phyloP scores from a whole-genome alignment of 2,329 filamentous ascomycete species.

The Talaromyces amestolkiae region DNA sequence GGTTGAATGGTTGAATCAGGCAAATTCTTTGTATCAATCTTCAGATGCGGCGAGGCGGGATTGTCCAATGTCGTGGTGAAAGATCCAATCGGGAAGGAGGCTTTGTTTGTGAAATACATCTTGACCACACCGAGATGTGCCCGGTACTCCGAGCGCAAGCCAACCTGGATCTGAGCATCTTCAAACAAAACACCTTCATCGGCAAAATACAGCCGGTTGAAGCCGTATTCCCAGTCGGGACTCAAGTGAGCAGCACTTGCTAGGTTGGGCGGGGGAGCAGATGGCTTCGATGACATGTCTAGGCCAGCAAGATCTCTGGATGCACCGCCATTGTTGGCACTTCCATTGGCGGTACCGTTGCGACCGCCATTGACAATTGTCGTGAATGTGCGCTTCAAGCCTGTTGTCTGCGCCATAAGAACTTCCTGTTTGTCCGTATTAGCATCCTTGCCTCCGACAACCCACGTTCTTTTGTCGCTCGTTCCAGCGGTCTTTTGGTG shows the following conservation, averaged over 20 bases:
- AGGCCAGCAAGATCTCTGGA: conserved; percentile 74
- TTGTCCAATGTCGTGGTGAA: conserved; percentile 94
- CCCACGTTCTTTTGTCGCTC: conserved; percentile 94
- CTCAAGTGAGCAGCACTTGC: conserved; percentile 90
- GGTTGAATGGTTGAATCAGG: conserved; percentile 77
- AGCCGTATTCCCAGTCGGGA: conserved; percentile 91
- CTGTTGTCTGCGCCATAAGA: conserved; percentile 73
- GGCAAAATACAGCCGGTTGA: conserved; percentile 74
- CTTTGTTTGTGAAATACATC: conserved; percentile 94
- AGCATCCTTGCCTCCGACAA: conserved; percentile 94
- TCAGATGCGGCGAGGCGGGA: conserved; percentile 61
- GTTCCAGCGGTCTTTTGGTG: conserved; percentile 93
- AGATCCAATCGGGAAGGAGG: conserved; percentile 75
- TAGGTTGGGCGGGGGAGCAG: conserved; percentile 66
- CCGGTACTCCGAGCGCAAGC: conserved; percentile 88
- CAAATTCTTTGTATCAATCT: conserved; percentile 82
- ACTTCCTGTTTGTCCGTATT: conserved; percentile 79
- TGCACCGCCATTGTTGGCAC: conserved; percentile 42
- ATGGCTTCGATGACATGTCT: conserved; percentile 65
- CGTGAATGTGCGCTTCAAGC: conserved; percentile 82
- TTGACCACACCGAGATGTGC: conserved; percentile 95
- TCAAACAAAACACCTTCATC: conserved; percentile 90
- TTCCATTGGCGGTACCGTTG: conserved; percentile 27
- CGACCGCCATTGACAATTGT: conserved; percentile 46
- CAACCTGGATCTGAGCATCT: conserved; percentile 89